Conservation (phyloP, 192 early-diverging fungal genomes). For the Backusella sp. region DNA sequence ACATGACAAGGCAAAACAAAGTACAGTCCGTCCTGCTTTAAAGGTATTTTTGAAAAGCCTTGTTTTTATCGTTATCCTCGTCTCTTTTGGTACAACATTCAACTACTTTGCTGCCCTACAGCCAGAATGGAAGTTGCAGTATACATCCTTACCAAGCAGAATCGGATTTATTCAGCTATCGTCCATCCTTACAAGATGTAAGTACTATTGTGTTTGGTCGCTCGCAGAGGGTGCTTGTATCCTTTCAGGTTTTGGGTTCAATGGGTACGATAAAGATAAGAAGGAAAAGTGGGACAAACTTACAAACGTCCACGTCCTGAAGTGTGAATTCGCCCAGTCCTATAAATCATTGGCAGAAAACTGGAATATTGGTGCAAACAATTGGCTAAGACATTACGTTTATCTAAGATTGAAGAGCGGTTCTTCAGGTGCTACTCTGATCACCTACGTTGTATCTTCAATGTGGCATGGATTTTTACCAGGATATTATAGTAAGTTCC, state of each 20-base stretch:
- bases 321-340: constrained; percentile 76
- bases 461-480: constrained; percentile 97
- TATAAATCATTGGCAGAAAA: constrained; percentile 69
- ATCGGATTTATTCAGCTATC: constrained; percentile 59
- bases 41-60: not conserved
- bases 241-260: constrained; percentile 80
- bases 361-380: constrained; percentile 91
- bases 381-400: constrained; percentile 84
- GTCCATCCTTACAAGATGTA: constrained; percentile 61
- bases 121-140: not conserved
- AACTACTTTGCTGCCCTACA: not conserved
- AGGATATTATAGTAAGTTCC: constrained; percentile 68
- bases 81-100: not conserved
- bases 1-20: not conserved
- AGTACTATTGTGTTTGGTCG: constrained; percentile 92
- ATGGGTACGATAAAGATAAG: constrained; percentile 58
- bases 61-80: not conserved
- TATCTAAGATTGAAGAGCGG: constrained; percentile 46
- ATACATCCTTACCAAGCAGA: not conserved
- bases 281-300: constrained; percentile 64
- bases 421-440: constrained; percentile 51
- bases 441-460: constrained; percentile 82
- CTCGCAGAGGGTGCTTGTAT: constrained; percentile 85
- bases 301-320: constrained; percentile 64
- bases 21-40: not conserved